Evolutionary conservation across 257 asterid species (phyloP).

Genomic region (Pogostemon cablin): DNA sequence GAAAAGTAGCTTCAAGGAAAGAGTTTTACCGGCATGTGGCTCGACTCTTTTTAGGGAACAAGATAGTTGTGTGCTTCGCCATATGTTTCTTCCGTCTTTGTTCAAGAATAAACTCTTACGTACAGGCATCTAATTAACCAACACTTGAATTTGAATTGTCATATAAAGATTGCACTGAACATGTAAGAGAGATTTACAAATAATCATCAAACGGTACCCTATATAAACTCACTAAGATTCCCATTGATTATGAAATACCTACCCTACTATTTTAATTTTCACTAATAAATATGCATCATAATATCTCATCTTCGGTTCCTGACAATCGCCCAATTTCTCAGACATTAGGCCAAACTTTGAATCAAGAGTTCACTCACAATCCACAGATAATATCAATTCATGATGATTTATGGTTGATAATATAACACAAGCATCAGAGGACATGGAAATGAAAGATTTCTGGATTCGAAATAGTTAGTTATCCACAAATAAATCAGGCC

Average conservation of each 20-base stretch:
- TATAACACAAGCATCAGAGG: not conserved
- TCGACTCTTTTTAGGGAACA: slow-evolving; percentile 60
- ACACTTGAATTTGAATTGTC: not conserved
- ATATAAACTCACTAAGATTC: not conserved
- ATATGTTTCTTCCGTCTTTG: slow-evolving; percentile 34
- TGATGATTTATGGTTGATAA: not conserved
- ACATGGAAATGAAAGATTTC: not conserved
- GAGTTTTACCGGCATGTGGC: slow-evolving; percentile 42
- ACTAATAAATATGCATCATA: not conserved
- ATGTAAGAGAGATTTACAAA: not conserved
- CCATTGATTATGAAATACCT: not conserved
- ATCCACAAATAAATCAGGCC: no score
- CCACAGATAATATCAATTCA: not conserved
- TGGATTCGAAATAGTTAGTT: not conserved
- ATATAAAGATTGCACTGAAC: not conserved
- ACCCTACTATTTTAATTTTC: not conserved
- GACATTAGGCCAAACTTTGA: not conserved
- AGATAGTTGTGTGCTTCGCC: slow-evolving; percentile 45
- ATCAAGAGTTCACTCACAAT: no score
- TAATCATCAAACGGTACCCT: not conserved
- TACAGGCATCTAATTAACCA: slow-evolving; percentile 17
- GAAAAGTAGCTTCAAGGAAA: not conserved
- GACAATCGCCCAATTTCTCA: not conserved
- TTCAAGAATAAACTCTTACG: slow-evolving; percentile 25
- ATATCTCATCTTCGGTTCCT: not conserved